Percentiles rank a stretch among this genome's conserved stretches.
Conservation (phyloP, 306 rosid species). For the Luffa acutangula region DNA sequence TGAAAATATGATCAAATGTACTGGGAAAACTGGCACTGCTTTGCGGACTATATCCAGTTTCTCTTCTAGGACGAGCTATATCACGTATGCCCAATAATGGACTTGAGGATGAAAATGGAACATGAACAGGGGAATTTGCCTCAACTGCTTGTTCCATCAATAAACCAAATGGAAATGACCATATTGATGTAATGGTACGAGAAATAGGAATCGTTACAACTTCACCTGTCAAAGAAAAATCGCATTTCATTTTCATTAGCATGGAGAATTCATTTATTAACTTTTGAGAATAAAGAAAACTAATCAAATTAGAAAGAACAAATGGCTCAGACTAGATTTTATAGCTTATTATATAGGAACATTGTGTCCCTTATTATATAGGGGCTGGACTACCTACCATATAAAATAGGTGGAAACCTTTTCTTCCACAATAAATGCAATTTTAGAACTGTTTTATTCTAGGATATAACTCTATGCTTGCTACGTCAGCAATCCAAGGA, state of each 20-base stretch:
- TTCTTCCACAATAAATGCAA: background rate
- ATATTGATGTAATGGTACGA: conserved; percentile 52
- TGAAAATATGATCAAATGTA: conserved; percentile 33
- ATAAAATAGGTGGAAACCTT: background rate
- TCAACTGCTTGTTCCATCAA: conserved; percentile 72
- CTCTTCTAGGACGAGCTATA: conserved; percentile 30
- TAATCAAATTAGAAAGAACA: background rate
- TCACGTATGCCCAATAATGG: conserved; percentile 49
- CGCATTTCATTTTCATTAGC: conserved; percentile 11
- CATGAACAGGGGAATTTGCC: conserved; percentile 27
- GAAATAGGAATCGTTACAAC: conserved; percentile 56
- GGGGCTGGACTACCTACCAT: background rate
- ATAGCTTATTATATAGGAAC: background rate
- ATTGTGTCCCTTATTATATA: background rate
- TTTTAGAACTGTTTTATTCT: background rate
- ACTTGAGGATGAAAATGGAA: conserved; percentile 51
- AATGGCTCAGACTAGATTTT: background rate
- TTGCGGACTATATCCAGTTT: conserved; percentile 29
- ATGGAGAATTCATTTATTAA: background rate
- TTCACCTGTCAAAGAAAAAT: conserved; percentile 51
- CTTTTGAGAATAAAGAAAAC: background rate
- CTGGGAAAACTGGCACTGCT: conserved; percentile 16
- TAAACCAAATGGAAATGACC: conserved; percentile 94
- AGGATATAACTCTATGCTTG: background rate
- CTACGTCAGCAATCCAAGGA: background rate